These are phyloP conservation scores for Rhynchosporium secalis DNA, from an alignment of 2,329 filamentous ascomycete species.

Conservation along the genomic window DNA sequence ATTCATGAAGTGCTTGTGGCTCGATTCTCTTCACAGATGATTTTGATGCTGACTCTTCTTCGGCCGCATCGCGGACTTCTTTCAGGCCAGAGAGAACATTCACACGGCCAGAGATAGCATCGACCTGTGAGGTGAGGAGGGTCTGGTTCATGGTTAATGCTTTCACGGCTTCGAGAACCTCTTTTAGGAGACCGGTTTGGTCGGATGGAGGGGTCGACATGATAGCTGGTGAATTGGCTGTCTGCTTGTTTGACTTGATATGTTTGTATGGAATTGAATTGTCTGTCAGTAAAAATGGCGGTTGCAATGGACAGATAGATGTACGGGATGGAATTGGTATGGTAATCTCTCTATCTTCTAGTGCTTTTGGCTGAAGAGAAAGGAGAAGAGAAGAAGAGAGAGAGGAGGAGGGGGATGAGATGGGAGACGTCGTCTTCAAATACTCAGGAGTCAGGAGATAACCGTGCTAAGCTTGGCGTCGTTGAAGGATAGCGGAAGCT, in stretches of 20 bases:
- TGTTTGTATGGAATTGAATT: not conserved
- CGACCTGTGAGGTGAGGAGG: conserved; percentile 55
- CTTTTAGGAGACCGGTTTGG: conserved; percentile 46
- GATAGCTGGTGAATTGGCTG: not conserved
- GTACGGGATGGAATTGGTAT: not conserved
- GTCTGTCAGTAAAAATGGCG: not conserved
- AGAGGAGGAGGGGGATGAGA: conserved; percentile 5
- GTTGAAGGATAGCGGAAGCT: too few relatives aligned
- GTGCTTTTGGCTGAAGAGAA: conserved; percentile 11
- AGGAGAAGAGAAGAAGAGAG: conserved; percentile 8
- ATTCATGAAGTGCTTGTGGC: conserved; percentile 13
- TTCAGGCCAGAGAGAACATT: conserved; percentile 61
- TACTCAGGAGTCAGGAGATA: conserved; percentile 1
- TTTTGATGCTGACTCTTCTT: conserved; percentile 10
- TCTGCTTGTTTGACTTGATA: not conserved
- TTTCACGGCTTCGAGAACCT: conserved; percentile 56
- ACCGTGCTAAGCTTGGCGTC: not conserved
- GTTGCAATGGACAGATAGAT: not conserved
- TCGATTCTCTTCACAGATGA: conserved; percentile 24
- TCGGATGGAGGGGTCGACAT: conserved; percentile 34
- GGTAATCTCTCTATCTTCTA: conserved; percentile 10
- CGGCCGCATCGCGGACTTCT: conserved; percentile 52
- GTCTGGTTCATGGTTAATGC: conserved; percentile 57
- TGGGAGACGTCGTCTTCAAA: conserved; percentile 1
- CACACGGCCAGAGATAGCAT: conserved; percentile 61